These are phyloP conservation scores for Citrus unshiu DNA, from an alignment of 345 rosid genomes.

Conservation along the genomic window DNA sequence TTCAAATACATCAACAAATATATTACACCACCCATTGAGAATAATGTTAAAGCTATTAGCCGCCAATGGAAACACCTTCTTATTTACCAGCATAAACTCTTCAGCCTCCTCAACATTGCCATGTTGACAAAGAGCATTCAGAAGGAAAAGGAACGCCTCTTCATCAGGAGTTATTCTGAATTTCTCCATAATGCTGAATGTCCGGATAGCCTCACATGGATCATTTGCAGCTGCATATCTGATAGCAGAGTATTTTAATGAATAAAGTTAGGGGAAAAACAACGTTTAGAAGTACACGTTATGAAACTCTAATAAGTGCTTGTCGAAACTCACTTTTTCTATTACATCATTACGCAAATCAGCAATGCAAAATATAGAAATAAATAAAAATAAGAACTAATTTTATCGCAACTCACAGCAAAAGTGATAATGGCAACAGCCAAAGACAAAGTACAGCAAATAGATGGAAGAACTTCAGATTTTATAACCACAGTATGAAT, in stretches of 20 bases:
- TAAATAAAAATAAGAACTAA: neutral
- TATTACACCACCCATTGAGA: constrained; percentile 79
- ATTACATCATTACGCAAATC: neutral
- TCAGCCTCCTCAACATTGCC: constrained; percentile 94
- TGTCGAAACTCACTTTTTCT: neutral
- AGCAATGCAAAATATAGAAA: neutral
- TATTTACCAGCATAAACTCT: constrained; percentile 78
- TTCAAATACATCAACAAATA: constrained; percentile 59
- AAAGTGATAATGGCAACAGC: neutral
- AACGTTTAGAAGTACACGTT: neutral
- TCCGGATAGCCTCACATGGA: constrained; percentile 63
- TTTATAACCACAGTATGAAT: neutral
- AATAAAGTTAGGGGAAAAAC: neutral
- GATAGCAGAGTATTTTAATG: neutral
- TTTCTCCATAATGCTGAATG: constrained; percentile 72
- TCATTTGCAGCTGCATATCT: constrained; percentile 83
- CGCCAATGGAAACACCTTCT: constrained; percentile 68
- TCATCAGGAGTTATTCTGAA: constrained; percentile 68
- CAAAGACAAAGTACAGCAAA: neutral
- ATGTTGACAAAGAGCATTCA: constrained; percentile 57
- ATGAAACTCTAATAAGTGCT: neutral
- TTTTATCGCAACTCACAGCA: neutral
- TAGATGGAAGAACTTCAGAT: neutral
- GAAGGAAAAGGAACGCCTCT: constrained; percentile 59
- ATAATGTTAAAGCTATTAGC: constrained; percentile 65